Evolutionary conservation across 2,329 filamentous ascomycete genomes (phyloP), one percentile per base, ranked within the genome.

Genomic region (Metarhizium anisopliae): DNA sequence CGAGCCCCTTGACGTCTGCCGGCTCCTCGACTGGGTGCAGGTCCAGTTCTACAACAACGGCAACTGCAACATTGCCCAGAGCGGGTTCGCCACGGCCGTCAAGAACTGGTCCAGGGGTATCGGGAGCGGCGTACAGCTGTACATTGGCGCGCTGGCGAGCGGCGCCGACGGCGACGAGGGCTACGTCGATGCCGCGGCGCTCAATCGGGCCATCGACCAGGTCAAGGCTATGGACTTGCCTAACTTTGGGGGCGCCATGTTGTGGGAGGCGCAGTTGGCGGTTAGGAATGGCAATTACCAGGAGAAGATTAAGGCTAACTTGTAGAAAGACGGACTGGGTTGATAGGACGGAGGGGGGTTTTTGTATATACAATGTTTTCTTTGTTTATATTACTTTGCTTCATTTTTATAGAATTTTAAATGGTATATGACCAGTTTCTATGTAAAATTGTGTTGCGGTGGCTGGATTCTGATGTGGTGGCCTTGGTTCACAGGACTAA

Each of bases 41-140:
- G 75, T 85, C 18, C 83, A 85, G 67, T 85, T 85, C 68, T 85
- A 85, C 68, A 85, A 85, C 74, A 85, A 85, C 71, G 80, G 72
- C 64, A 86, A 84, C 64, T 82, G 83, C 29, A 69, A 81, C 2
- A 58, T 64, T 14, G 71, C 67, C 0, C 78, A 80, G 64, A 73
- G 69, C 51, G 77, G 76, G 58, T 86, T 81, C 69, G 83, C 85
- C 69, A 25, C 3, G 3, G 25, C 25, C 25, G 25, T 25, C 3
- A 4, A 25, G 25, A 25, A 4, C 25, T 25, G 25, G 25, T 25
- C 25, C 3, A 25, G 25, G 25, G 25, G 25, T 3, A 25, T 25
- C 25, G 25, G 25, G 69, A 65, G 78, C 35, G 82, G 83, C 54
- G 51, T 52, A 16, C 83, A 82, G 67, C 70, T 87, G 30, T 69